These are phyloP conservation scores for Penicillium malachiteum DNA, from an alignment of 495 filamentous ascomycete species.

Conservation along the genomic window DNA sequence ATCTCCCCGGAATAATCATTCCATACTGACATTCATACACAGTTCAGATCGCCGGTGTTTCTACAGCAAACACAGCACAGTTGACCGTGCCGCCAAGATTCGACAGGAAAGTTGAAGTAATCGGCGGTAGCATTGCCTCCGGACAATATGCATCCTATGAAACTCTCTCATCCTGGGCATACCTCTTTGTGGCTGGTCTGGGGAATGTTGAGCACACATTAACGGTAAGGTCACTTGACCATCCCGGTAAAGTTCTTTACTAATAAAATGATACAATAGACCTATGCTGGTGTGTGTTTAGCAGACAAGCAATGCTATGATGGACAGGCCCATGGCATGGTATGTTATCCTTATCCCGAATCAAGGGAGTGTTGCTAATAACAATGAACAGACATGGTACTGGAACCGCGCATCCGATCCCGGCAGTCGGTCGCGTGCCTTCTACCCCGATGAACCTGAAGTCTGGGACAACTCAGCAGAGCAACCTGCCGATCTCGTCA, in stretches of 20 bases:
- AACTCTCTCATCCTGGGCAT: conserved; percentile 60
- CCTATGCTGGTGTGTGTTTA: conserved; percentile 62
- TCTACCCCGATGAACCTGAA: conserved; percentile 56
- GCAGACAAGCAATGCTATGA: conserved; percentile 60
- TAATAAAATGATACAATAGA: conserved; percentile 20
- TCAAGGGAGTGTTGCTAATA: conserved; percentile 3
- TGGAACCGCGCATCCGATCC: conserved; percentile 67
- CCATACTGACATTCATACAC: conserved; percentile 18
- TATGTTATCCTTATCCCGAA: conserved; percentile 3
- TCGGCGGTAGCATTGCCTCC: conserved; percentile 55
- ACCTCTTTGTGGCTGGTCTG: conserved; percentile 54
- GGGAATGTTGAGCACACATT: conserved; percentile 64
- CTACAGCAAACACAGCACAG: conserved; percentile 46
- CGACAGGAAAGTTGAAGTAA: conserved; percentile 59
- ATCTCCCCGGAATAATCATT: not conserved
- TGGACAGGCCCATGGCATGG: conserved; percentile 30
- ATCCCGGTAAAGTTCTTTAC: not conserved
- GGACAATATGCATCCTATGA: conserved; percentile 67
- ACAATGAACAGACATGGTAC: conserved; percentile 49
- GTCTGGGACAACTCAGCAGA: conserved; percentile 59
- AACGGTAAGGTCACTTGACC: conserved; percentile 31
- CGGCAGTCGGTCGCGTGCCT: conserved; percentile 46
- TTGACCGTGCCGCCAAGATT: conserved; percentile 53
- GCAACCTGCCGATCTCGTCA: conserved; percentile 61
- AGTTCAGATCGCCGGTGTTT: conserved; percentile 58